These are phyloP conservation scores for Calendula officinalis DNA, from an alignment of 129 eudicot species.

Conservation along the genomic window DNA sequence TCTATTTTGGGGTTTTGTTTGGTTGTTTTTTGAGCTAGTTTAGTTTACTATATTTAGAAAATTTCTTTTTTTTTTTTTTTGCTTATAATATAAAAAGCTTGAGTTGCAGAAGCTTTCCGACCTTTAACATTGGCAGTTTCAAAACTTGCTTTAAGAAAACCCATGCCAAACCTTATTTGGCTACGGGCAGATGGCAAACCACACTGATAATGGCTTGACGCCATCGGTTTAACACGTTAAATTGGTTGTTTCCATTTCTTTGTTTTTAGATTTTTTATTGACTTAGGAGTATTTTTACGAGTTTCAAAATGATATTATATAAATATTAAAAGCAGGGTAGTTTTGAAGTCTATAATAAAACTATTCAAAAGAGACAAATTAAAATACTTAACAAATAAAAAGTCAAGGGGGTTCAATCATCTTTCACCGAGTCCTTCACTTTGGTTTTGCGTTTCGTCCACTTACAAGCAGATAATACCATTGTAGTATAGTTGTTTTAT, in stretches of 20 bases:
- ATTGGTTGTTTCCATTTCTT: no score
- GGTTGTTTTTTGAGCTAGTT: slow-evolving; percentile 20
- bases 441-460: slow-evolving; percentile 23
- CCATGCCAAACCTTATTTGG: no score
- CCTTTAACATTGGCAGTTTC: slow-evolving; percentile 5
- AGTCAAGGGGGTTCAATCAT: slow-evolving; percentile 22
- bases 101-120: slow-evolving; percentile 10
- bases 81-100: background rate
- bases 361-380: no score
- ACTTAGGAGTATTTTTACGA: no score
- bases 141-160: background rate
- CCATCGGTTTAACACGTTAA: no score
- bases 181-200: no score
- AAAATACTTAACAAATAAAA: background rate
- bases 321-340: no score
- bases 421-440: slow-evolving; percentile 20
- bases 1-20: slow-evolving; percentile 27
- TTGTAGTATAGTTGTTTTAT: background rate
- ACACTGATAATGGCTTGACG: no score
- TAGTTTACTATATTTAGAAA: slow-evolving; percentile 1
- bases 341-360: no score
- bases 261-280: no score
- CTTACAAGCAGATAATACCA: background rate
- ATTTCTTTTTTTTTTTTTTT: background rate
- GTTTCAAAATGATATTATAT: no score